Percentiles rank a stretch among this genome's conserved stretches.
These are phyloP conservation scores for Saccharomycopsis fibuligera DNA, from an alignment of 805 yeast species.

Conservation along the genomic window DNA sequence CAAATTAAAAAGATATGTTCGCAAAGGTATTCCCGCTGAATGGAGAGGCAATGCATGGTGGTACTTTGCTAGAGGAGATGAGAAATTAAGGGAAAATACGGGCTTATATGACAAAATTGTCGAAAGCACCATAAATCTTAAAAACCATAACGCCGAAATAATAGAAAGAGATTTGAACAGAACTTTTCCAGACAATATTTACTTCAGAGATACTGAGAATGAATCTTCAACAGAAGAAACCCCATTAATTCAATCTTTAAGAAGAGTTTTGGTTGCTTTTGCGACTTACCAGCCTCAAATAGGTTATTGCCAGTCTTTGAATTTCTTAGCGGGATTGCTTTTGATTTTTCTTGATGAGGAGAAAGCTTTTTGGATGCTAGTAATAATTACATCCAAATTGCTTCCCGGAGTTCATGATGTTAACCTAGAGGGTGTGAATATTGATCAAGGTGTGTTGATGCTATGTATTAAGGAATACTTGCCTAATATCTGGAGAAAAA, in stretches of 20 bases:
- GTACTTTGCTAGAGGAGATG: constrained; percentile 83
- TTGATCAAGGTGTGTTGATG: constrained; percentile 92
- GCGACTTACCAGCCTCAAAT: constrained; percentile 81
- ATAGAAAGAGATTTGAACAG: constrained; percentile 91
- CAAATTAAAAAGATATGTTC: constrained; percentile 69
- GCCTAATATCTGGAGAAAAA: constrained; percentile 70
- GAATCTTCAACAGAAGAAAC: constrained; percentile 38
- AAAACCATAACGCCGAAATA: constrained; percentile 79
- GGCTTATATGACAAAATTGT: constrained; percentile 74
- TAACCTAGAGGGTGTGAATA: constrained; percentile 86
- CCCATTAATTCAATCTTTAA: constrained; percentile 57
- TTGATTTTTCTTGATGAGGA: constrained; percentile 86
- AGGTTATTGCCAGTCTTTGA: constrained; percentile 94
- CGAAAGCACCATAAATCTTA: constrained; percentile 43
- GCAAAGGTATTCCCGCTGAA: constrained; percentile 93
- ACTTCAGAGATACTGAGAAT: constrained; percentile 50
- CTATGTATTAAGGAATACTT: constrained; percentile 76
- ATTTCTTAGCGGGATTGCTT: constrained; percentile 83
- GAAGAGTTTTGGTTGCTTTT: constrained; percentile 80
- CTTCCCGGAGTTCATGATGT: constrained; percentile 90
- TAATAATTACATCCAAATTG: constrained; percentile 76
- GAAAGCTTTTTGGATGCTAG: constrained; percentile 91
- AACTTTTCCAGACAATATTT: constrained; percentile 89
- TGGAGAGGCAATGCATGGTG: constrained; percentile 99
- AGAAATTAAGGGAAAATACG: constrained; percentile 55